Percentiles rank a stretch among this genome's conserved stretches.
These are phyloP conservation scores for Teunomyces stri DNA, from an alignment of 805 yeast species.

Conservation along the genomic window DNA sequence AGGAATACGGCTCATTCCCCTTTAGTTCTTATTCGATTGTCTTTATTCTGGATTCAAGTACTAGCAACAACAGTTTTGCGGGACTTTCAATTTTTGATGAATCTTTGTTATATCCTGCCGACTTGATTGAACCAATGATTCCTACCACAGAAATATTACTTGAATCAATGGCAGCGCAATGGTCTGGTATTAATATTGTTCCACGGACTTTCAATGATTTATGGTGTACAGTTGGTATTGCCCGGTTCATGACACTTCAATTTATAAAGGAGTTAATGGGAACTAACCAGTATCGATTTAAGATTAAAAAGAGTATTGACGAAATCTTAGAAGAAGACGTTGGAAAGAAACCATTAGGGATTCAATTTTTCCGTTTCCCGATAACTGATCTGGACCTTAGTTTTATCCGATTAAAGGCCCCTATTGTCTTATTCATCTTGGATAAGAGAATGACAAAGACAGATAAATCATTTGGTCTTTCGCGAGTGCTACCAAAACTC, in stretches of 20 bases:
- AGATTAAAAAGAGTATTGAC: slow-evolving; percentile 64
- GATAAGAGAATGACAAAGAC: slow-evolving; percentile 95
- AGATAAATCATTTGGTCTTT: slow-evolving; percentile 88
- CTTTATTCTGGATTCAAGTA: slow-evolving; percentile 60
- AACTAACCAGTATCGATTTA: slow-evolving; percentile 71
- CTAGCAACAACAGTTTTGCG: slow-evolving; percentile 59
- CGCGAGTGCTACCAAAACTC: slow-evolving; percentile 86
- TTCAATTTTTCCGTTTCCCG: slow-evolving; percentile 66
- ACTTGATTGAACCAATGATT: slow-evolving; percentile 75
- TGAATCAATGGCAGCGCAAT: slow-evolving; percentile 76
- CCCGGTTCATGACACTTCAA: slow-evolving; percentile 76
- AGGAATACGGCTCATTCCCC: slow-evolving; percentile 92
- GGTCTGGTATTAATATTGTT: slow-evolving; percentile 90
- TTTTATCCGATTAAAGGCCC: slow-evolving; percentile 77
- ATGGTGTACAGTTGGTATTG: slow-evolving; percentile 88
- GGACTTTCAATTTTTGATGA: slow-evolving; percentile 67
- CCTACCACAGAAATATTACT: slow-evolving; percentile 65
- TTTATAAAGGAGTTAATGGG: slow-evolving; percentile 76
- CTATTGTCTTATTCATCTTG: slow-evolving; percentile 76
- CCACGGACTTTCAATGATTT: slow-evolving; percentile 76
- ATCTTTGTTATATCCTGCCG: slow-evolving; percentile 65
- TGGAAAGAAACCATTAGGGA: slow-evolving; percentile 78
- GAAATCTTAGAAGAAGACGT: slow-evolving; percentile 69
- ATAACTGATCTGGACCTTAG: slow-evolving; percentile 57
- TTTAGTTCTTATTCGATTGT: slow-evolving; percentile 77